Evolutionary conservation across 2,329 filamentous ascomycete genomes (phyloP), one percentile per base, ranked within the genome.

Genomic region (Cladosporium sp.): DNA sequence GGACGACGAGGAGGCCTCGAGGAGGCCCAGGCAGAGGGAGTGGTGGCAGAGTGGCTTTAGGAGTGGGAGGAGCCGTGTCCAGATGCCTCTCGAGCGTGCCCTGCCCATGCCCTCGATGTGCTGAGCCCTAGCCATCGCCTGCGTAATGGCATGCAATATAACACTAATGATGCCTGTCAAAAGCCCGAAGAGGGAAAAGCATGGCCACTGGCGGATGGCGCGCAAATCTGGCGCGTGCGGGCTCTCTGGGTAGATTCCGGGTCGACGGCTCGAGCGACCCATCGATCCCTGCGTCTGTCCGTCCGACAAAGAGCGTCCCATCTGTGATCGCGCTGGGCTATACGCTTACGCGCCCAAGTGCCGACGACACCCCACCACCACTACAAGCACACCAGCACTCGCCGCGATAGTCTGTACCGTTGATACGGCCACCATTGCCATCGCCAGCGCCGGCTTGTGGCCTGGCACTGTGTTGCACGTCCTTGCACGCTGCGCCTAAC

Each of bases 281-380:
- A 18, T 49, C 31, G 60, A 62, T 62, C 60, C 60, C 60, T 62
- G 60, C 60, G 49, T 40, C 31, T 49, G 53, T 62, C 60, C 46
- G 33, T 55, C 60, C 46, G 33, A 49, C 28, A 55, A 29, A 10
- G n/a, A 23, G 33, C 21, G 21, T 46, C 11, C 37, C 49, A 21
- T 29, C 49, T 53, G 26, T 28, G 55, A 57, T 40, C 55, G 33
- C 33, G 33, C 55, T 40, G 33, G 55, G 33, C 55, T 57, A 40
- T 40, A 40, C 55, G 52, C 52, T 31, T 55, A 29, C 52, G 28
- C 52, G 52, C 18, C 52, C 52, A 33, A 55, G 52, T 55, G 52
- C 52, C 52, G 52, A 55, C 29, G 52, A 55, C 52, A 55, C 52
- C 33, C 28, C 28, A n/a, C 28, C 26, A n/a, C 29, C 52, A 31